Evolutionary conservation across 2,329 filamentous ascomycete species (phyloP).

Genomic region (Aspergillus sp.): DNA sequence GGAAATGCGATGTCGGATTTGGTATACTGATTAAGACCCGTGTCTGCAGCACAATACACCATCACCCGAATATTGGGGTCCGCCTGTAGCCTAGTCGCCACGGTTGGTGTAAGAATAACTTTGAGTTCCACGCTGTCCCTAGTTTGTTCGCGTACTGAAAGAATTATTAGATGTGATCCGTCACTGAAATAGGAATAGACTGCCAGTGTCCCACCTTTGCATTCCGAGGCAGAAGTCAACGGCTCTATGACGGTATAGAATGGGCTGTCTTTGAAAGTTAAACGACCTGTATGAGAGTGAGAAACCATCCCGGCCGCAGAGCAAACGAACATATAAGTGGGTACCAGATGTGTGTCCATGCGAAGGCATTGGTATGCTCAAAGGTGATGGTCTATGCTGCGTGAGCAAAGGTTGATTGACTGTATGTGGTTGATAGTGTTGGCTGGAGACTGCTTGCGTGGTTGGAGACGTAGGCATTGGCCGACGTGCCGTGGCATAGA

Average conservation of each 20-base stretch:
- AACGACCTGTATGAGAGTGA: constrained; percentile 46
- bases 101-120: constrained; percentile 58
- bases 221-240: constrained; percentile 65
- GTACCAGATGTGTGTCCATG: constrained; percentile 34
- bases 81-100: constrained; percentile 57
- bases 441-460: constrained; percentile 26
- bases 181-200: constrained; percentile 18
- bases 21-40: constrained; percentile 58
- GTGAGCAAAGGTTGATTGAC: constrained; percentile 27
- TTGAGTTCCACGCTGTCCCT: constrained; percentile 61
- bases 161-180: constrained; percentile 18
- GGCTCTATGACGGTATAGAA: constrained; percentile 74
- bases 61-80: constrained; percentile 72
- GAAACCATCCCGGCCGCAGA: constrained; percentile 3
- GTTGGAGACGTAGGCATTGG: constrained; percentile 31
- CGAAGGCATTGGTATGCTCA: constrained; percentile 35
- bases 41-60: constrained; percentile 76
- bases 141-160: constrained; percentile 59
- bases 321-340: not conserved
- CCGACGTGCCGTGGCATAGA: constrained; percentile 32
- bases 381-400: constrained; percentile 30
- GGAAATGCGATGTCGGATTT: constrained; percentile 79
- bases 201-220: constrained; percentile 63
- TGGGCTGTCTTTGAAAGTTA: constrained; percentile 73
- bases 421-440: constrained; percentile 30